phyloP scores from a whole-genome alignment of 345 rosid species.

The Murraya koenigii region DNA sequence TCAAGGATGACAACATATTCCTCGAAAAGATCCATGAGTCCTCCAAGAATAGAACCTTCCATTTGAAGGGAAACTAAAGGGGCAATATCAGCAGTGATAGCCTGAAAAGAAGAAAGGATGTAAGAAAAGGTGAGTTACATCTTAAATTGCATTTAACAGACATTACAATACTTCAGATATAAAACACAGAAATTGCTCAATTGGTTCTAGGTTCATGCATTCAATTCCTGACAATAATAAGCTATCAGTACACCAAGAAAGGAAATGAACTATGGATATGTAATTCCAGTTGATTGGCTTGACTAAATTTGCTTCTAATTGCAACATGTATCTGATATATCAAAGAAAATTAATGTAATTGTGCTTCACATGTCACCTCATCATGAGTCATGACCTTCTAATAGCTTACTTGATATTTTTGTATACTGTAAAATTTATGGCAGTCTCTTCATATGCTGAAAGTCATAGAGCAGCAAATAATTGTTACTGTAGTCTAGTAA shows the following conservation, averaged over 20 bases:
- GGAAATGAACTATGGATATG: not conserved
- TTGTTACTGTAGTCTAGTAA: not conserved
- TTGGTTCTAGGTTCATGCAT: not conserved
- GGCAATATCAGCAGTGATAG: conserved; percentile 32
- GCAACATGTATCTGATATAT: not conserved
- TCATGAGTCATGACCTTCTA: not conserved
- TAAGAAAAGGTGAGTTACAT: not conserved
- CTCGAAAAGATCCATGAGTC: conserved; percentile 38
- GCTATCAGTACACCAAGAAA: not conserved
- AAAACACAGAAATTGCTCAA: not conserved
- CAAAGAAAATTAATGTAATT: not conserved
- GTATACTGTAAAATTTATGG: not conserved
- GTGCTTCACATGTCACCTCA: not conserved
- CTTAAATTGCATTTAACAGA: not conserved
- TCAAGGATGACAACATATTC: conserved; percentile 44
- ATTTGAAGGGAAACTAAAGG: conserved; percentile 48
- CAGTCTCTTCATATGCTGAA: not conserved
- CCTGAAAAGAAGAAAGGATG: conserved; percentile 30
- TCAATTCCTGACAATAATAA: not conserved
- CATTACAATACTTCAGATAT: not conserved
- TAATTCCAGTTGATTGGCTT: not conserved
- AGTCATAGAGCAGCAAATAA: not conserved
- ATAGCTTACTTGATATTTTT: not conserved
- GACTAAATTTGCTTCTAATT: not conserved
- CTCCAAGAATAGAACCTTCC: conserved; percentile 43